Conservation (phyloP, 495 filamentous ascomycete species). For the Aspergillus avenaceus region DNA sequence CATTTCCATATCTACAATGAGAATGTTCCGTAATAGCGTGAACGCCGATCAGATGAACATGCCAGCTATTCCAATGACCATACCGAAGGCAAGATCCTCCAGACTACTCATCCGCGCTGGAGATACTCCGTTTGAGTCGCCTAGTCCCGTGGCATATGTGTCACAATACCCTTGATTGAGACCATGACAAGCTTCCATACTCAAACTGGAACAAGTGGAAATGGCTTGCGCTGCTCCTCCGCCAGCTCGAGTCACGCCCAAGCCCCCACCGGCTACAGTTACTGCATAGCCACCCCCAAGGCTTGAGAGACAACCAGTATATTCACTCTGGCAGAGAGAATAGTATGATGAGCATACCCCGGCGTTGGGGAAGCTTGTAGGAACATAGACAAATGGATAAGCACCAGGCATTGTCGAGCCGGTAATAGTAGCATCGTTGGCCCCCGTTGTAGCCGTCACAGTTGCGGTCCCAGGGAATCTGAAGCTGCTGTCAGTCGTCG, state of each 20-base stretch:
- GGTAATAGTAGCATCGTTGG: slow-evolving; percentile 34
- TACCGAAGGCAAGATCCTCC: slow-evolving; percentile 37
- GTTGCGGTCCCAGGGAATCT: slow-evolving; percentile 31
- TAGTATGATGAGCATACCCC: slow-evolving; percentile 65
- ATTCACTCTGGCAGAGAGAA: slow-evolving; percentile 61
- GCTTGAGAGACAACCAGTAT: slow-evolving; percentile 56
- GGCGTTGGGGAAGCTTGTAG: slow-evolving; percentile 60
- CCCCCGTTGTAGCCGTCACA: slow-evolving; percentile 26
- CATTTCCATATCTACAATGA: slow-evolving; percentile 4
- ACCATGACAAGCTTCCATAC: slow-evolving; percentile 55
- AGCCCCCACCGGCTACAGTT: slow-evolving; percentile 38
- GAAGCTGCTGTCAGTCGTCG: slow-evolving; percentile 32
- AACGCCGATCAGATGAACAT: slow-evolving; percentile 35
- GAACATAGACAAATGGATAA: slow-evolving; percentile 64
- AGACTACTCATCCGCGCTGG: slow-evolving; percentile 28
- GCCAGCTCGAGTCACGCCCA: slow-evolving; percentile 59
- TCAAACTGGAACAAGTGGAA: slow-evolving; percentile 64
- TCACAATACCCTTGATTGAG: slow-evolving; percentile 52
- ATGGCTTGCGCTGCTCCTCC: slow-evolving; percentile 52
- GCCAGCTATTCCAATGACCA: slow-evolving; percentile 39
- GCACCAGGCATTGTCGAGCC: slow-evolving; percentile 40
- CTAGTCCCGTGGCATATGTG: slow-evolving; percentile 30
- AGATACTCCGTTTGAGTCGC: slow-evolving; percentile 30
- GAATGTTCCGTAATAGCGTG: slow-evolving; percentile 1
- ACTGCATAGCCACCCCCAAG: slow-evolving; percentile 49